phyloP scores from a whole-genome alignment of 148 eudicot species.

The Limonium bicolor region DNA sequence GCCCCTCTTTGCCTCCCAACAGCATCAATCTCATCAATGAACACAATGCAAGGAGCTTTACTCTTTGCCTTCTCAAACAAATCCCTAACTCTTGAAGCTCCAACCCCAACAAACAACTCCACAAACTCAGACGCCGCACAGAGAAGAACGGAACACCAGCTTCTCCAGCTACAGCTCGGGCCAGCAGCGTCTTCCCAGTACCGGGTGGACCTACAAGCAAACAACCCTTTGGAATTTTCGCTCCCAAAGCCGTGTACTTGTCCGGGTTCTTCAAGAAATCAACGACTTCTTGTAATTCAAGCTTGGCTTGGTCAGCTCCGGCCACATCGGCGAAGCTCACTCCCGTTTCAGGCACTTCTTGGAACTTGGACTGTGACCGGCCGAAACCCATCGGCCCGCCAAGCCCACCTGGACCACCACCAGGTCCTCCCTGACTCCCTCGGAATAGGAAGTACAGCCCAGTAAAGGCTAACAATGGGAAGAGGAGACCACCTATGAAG shows the following conservation, averaged over 20 bases:
- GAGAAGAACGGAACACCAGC: constrained; percentile 53
- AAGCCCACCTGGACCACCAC: constrained; percentile 91
- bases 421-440: constrained; percentile 80
- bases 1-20: constrained; percentile 58
- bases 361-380: constrained; percentile 84
- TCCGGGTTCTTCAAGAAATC: constrained; percentile 48
- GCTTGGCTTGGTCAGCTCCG: constrained; percentile 64
- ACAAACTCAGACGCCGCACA: constrained; percentile 59
- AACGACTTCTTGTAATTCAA: constrained; percentile 59
- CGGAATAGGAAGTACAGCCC: constrained; percentile 66
- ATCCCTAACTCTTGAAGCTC: constrained; percentile 51
- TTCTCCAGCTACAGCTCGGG: constrained; percentile 67
- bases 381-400: constrained; percentile 99
- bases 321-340: constrained; percentile 59
- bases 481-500: constrained; percentile 67
- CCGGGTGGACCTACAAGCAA: constrained; percentile 74
- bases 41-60: constrained; percentile 54
- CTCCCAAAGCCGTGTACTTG: constrained; percentile 55
- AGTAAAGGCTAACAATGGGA: constrained; percentile 69
- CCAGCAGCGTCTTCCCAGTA: constrained; percentile 64
- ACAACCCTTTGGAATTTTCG: constrained; percentile 60
- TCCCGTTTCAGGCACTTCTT: constrained; percentile 95
- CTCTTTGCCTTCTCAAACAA: constrained; percentile 56
- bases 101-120: constrained; percentile 76
- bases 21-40: constrained; percentile 71